Evolutionary conservation across 805 yeast species (phyloP).

Genomic region (Saturnispora bothae): DNA sequence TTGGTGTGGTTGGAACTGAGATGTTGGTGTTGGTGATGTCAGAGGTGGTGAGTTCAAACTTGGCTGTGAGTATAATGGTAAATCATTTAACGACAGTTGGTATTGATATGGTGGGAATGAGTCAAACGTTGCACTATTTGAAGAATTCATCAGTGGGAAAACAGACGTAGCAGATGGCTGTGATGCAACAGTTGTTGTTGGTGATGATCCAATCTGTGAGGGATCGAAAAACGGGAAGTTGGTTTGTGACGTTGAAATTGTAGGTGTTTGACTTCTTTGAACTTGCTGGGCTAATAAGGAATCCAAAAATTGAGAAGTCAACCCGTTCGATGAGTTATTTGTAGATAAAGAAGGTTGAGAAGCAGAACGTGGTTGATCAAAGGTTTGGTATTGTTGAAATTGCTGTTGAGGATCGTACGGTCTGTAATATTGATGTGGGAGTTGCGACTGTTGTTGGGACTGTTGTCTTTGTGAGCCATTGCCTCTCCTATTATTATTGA

Average conservation of each 20-base stretch:
- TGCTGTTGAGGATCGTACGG: constrained; percentile 1
- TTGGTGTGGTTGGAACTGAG: constrained; percentile 6
- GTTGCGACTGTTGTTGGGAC: constrained; percentile 1
- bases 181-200: constrained; percentile 1
- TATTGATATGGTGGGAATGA: not conserved
- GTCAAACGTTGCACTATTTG: constrained; percentile 6
- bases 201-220: no score
- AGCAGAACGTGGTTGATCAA: constrained; percentile 5
- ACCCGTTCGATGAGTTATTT: not conserved
- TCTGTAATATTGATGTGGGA: constrained; percentile 1
- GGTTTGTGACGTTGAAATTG: not conserved
- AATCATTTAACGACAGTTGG: not conserved
- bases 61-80: constrained; percentile 3
- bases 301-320: constrained; percentile 7
- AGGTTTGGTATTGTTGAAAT: constrained; percentile 5
- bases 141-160: no score
- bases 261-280: constrained; percentile 5
- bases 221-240: not conserved
- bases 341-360: constrained; percentile 2
- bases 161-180: constrained; percentile 2
- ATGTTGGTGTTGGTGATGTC: constrained; percentile 5
- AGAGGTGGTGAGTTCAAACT: not conserved
- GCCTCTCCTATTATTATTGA: constrained; percentile 4
- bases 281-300: constrained; percentile 10
- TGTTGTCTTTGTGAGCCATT: not conserved